Conservation (phyloP, 2,329 filamentous ascomycete species). For the Immersiporthe knoxdaviesiana region DNA sequence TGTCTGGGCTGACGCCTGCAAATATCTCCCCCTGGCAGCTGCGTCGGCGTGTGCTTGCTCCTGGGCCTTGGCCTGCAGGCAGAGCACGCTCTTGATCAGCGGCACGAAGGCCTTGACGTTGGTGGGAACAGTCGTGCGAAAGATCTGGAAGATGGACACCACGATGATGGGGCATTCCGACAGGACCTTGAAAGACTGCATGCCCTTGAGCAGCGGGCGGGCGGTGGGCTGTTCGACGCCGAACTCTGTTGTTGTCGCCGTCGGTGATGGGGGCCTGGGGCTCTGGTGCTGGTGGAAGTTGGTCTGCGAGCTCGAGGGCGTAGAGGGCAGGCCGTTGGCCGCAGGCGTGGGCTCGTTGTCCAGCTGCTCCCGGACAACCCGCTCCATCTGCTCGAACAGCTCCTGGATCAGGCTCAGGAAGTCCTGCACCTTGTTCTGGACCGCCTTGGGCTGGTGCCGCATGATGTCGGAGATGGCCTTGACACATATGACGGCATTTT, state of each 20-base stretch:
- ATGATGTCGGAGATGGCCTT: slow-evolving; percentile 98
- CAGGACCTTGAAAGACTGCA: slow-evolving; percentile 98
- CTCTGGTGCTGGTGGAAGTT: slow-evolving; percentile 72
- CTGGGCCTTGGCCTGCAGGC: slow-evolving; percentile 89
- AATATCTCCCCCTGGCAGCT: slow-evolving; percentile 77
- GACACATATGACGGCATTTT: slow-evolving; percentile 97
- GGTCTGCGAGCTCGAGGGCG: slow-evolving; percentile 65
- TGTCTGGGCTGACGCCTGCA: slow-evolving; percentile 88
- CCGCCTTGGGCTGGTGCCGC: slow-evolving; percentile 84
- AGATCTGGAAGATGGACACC: slow-evolving; percentile 95
- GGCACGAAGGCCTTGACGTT: slow-evolving; percentile 94
- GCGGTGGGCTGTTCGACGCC: slow-evolving; percentile 79
- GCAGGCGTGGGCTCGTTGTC: slow-evolving; percentile 69
- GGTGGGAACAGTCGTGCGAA: slow-evolving; percentile 74
- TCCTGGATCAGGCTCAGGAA: slow-evolving; percentile 93
- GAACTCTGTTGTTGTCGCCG: slow-evolving; percentile 79
- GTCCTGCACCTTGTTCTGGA: slow-evolving; percentile 77
- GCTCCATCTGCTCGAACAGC: slow-evolving; percentile 93
- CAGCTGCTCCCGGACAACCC: slow-evolving; percentile 92
- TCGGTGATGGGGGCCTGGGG: slow-evolving; percentile 86
- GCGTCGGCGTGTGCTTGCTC: slow-evolving; percentile 89
- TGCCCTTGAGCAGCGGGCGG: slow-evolving; percentile 83
- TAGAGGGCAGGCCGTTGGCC: slow-evolving; percentile 66
- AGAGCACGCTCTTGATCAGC: slow-evolving; percentile 86
- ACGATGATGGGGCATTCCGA: slow-evolving; percentile 99